Evolutionary conservation across 108 stramenopile species (phyloP).

Genomic region (Nannochloropsis salina): DNA sequence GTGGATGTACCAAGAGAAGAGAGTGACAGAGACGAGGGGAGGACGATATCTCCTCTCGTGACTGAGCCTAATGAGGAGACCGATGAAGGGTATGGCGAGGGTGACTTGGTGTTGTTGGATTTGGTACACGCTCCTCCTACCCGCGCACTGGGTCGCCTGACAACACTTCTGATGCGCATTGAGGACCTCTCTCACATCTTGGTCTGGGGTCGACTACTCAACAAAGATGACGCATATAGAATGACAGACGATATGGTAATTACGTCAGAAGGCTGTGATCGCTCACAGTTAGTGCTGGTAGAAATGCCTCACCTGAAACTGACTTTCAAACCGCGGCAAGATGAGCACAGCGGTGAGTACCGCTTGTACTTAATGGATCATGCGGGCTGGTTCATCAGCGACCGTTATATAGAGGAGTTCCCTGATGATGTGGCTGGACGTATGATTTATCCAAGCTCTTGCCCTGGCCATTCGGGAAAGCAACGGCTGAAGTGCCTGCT

Average conservation of each 20-base stretch:
- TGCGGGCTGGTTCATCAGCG: slow-evolving; percentile 4
- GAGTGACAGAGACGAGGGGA: not conserved
- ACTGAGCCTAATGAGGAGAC: not conserved
- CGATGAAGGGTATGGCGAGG: not conserved
- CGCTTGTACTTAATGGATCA: slow-evolving; percentile 7
- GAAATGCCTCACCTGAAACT: not conserved
- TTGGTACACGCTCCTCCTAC: not conserved
- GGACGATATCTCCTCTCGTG: not conserved
- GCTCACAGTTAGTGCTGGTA: not conserved
- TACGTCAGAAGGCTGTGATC: not conserved
- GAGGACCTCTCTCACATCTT: not conserved
- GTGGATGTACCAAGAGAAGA: not conserved
- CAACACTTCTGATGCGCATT: not conserved
- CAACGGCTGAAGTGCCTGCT: slow-evolving; percentile 21
- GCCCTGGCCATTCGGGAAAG: not conserved
- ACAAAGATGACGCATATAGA: not conserved
- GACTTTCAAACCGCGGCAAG: not conserved
- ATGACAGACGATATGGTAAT: not conserved
- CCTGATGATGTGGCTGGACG: not conserved
- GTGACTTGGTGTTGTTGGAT: not conserved
- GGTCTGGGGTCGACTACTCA: not conserved
- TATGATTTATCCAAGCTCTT: not conserved
- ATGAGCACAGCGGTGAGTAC: not conserved
- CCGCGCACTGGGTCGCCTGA: not conserved
- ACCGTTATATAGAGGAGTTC: not conserved